Evolutionary conservation across 768 basidiomycete species (phyloP).

Genomic region (Auriscalpium orientale): DNA sequence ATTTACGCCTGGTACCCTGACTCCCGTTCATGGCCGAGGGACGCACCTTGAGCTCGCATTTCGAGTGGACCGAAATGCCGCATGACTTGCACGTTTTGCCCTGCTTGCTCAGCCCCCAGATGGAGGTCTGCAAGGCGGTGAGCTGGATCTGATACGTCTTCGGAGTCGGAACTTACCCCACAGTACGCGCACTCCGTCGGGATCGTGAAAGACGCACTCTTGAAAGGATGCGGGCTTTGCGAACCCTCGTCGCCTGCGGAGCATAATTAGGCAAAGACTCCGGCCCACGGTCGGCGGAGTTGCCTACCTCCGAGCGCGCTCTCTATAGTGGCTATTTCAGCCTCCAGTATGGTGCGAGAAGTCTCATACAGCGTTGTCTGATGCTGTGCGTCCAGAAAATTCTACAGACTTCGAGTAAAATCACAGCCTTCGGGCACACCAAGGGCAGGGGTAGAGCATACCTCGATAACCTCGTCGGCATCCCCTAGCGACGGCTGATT

Average conservation of each 20-base stretch:
- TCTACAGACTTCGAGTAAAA: constrained; percentile 30
- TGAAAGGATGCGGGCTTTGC: constrained; percentile 69
- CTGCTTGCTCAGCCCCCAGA: constrained; percentile 84
- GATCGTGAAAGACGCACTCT: constrained; percentile 80
- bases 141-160: not conserved
- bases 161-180: constrained; percentile 40
- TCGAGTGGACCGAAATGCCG: constrained; percentile 71
- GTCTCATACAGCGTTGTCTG: constrained; percentile 46
- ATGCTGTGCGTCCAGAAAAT: constrained; percentile 55
- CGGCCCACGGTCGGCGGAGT: not conserved
- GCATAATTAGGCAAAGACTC: not conserved
- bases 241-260: constrained; percentile 64
- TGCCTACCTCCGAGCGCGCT: constrained; percentile 55
- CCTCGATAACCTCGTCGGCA: constrained; percentile 52
- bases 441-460: constrained; percentile 21
- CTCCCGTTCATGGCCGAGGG: constrained; percentile 4
- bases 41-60: constrained; percentile 77
- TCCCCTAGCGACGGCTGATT: constrained; percentile 44
- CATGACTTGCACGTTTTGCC: constrained; percentile 80
- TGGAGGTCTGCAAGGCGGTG: constrained; percentile 47
- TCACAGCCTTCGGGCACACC: not conserved
- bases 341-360: constrained; percentile 48
- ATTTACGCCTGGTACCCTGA: constrained; percentile 20
- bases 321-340: constrained; percentile 59
- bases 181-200: constrained; percentile 79